Base-by-base conservation (phyloP, 352 stramenopile species). In the Lagenidium sp. region DNA sequence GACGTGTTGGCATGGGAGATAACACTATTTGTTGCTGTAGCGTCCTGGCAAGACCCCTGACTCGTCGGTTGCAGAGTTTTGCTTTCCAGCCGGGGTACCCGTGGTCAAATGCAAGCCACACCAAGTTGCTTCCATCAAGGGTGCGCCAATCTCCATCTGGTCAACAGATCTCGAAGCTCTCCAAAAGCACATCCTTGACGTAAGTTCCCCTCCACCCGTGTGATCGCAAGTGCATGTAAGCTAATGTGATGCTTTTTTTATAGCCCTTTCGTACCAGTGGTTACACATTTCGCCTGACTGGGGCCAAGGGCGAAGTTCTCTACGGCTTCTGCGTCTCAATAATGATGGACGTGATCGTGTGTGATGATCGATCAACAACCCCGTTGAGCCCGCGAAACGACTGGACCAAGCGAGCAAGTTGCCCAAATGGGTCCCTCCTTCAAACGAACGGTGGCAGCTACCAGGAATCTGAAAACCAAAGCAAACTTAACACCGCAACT, bases 261-360 rank as follows among this genome's bases (percentile, higher is more conserved):
- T 57, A 82, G 69, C 64, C 60, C 4, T 71, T 77, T 32, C 62
- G 68, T 29, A 84, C 69, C 35, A 81, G 58, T 23, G 74, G 72
- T 0, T 93, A 93, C 47, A 87, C 78, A 5, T 93, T 89, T 30
- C 80, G 76, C 13, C 68, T 93, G 31, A 93, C 80, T 1, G 80
- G 80, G 4, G 79, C 75, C 21, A 93, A 93, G 60, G 80, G 80
- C 12, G 77, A 93, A 52, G 63, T 85, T 6, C 50, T 90, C 16
- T 85, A 93, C 28, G 80, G 80, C 2, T 83, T 89, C 51, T 93
- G 80, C 32, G 66, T 84, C 25, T 57, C 75, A 10, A 47, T 90
- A 13, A 68, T 92, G 50, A 69, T 56, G 32, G 62, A 80, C 36
- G 47, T 84, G n/a, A 41, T 54, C 1, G 34, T 28, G 13, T 16